Evolutionary conservation across 2,329 filamentous ascomycete genomes (phyloP), one percentile per base, ranked within the genome.

Genomic region (Diplodia mutila): DNA sequence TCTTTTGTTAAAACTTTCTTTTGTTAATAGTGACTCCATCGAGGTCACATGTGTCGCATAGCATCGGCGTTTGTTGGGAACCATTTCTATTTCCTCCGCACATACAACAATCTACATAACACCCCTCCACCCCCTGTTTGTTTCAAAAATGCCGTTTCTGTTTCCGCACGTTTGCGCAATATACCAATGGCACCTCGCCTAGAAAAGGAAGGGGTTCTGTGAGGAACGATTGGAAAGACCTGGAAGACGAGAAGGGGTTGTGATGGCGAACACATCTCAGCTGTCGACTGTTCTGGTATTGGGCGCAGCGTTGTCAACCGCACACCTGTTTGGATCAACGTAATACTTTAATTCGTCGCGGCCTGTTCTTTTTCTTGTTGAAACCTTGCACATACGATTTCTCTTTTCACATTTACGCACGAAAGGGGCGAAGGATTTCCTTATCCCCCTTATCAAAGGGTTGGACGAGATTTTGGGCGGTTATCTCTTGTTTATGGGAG

Each of bases 131-230:
- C 34, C 5, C 51, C 9, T 51, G 29, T 64, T 27, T 29, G 27
- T 59, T 51, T 59, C 42, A 9, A 37, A 49, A 63, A 63, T 9
- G 42, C 25, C 21, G 14, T 48, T 63, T 63, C 42, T 52, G 49
- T 27, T 63, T 63, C 59, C 49, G 59, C 29, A 63, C 23, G 23
- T 29, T 27, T 37, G 49, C 59, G 54, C 48, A 61, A 34, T 67
- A 67, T 67, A 67, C 65, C 65, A 67, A 18, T 29, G 59, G 59
- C 46, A 63, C 29, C n/a, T 51, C n/a, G 39, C 39, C 57, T 32
- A 48, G 23, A n/a, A 63, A n/a, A 51, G 29, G 46, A 25, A 16
- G 37, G 42, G 57, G 32, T 23, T 32, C 42, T 14, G 39, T 25
- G 25, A 14, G 32, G 42, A 23, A 61, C 21, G 9, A 4, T 16